Conservation (phyloP, 2,329 filamentous ascomycete species). For the Pseudogymnoascus sp. region DNA sequence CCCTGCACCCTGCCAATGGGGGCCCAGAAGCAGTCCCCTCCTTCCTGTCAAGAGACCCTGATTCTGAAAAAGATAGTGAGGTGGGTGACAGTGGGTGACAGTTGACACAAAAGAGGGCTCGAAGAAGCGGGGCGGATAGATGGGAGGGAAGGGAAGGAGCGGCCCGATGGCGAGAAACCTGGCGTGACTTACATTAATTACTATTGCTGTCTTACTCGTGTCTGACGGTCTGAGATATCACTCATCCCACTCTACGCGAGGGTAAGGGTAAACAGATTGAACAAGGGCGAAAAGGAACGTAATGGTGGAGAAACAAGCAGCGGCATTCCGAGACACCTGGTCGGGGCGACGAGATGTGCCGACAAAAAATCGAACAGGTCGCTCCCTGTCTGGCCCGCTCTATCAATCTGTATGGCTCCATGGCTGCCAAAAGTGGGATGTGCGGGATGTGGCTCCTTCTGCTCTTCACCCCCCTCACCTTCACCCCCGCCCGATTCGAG, state of each 20-base stretch:
- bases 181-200: background rate
- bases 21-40: background rate
- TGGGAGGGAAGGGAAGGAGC: background rate
- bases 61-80: background rate
- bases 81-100: background rate
- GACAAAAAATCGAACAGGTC: background rate
- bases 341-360: background rate
- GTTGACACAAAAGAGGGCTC: background rate
- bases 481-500: background rate
- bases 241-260: background rate
- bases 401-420: background rate
- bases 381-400: background rate
- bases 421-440: background rate
- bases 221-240: background rate
- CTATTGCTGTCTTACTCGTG: background rate
- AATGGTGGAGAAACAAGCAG: background rate
- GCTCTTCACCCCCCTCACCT: background rate
- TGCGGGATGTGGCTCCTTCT: background rate
- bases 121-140: background rate
- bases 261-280: background rate
- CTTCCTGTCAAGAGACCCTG: background rate
- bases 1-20: background rate
- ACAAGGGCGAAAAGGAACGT: background rate
- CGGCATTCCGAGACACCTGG: background rate
- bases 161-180: background rate